A percentile compares a stretch with the other conserved stretches of the same genome.
phyloP scores from a whole-genome alignment of 2,329 filamentous ascomycete species.

The Cladobotryum protrusum region DNA sequence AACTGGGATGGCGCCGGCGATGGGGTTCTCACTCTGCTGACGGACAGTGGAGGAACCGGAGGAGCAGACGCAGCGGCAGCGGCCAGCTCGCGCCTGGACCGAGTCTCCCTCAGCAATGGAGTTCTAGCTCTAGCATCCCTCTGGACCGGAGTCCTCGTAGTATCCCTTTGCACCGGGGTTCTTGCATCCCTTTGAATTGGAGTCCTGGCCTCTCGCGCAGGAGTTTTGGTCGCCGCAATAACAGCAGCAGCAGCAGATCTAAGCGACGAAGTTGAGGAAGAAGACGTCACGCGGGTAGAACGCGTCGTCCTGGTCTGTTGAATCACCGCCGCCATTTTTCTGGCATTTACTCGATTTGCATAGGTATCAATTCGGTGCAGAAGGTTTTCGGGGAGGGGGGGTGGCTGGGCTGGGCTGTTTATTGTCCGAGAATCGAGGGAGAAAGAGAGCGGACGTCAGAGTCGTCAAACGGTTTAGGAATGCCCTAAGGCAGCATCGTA shows the following conservation, averaged over 20 bases:
- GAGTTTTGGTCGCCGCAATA: neutral
- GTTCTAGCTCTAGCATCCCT: neutral
- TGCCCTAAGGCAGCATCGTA: neutral
- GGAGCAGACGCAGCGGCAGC: neutral
- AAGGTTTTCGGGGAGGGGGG: too few species aligned
- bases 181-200: neutral
- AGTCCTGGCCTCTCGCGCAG: neutral
- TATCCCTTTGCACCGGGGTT: neutral
- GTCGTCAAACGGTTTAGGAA: neutral
- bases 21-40: neutral
- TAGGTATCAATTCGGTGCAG: too few species aligned
- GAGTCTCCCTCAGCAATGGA: neutral
- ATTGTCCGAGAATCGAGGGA: neutral
- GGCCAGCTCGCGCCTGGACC: neutral
- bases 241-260: too few species aligned
- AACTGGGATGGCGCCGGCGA: neutral
- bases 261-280: neutral
- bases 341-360: too few species aligned
- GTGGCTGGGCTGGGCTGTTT: too few species aligned
- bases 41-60: neutral
- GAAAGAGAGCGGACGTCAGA: neutral
- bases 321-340: neutral
- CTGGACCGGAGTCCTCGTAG: neutral
- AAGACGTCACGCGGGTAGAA: neutral
- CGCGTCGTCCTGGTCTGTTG: neutral